Percentiles rank a stretch among this genome's conserved stretches.
Evolutionary conservation across 75 land plant species (phyloP).

Genomic region (Chamaecyparis obtusa): DNA sequence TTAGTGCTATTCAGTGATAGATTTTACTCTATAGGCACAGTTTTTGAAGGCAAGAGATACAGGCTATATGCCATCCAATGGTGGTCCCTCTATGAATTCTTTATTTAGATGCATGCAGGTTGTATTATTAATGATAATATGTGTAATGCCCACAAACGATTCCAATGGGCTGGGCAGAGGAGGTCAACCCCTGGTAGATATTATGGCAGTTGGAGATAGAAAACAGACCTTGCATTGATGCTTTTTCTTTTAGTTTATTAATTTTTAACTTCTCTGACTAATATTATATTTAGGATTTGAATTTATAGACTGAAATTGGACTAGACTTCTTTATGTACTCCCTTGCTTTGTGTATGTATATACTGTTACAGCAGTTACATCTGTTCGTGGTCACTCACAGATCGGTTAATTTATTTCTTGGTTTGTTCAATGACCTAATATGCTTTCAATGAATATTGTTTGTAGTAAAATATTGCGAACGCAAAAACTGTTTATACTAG

Average conservation of each 20-base stretch:
- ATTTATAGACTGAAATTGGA: neutral
- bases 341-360: neutral
- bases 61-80: neutral
- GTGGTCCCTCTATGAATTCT: neutral
- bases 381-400: neutral
- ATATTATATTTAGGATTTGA: neutral
- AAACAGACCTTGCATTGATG: neutral
- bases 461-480: neutral
- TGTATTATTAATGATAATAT: neutral
- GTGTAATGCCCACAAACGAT: neutral
- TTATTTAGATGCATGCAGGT: neutral
- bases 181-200: neutral
- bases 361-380: neutral
- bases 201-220: neutral
- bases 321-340: neutral
- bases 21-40: neutral
- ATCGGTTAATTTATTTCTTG: too few species aligned
- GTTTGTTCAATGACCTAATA: neutral
- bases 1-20: neutral
- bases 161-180: neutral
- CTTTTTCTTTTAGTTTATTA: neutral
- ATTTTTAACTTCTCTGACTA: neutral
- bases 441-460: neutral
- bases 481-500: neutral
- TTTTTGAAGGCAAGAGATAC: neutral